Evolutionary conservation across 179 eudicot species (phyloP), one percentile per base, ranked within the genome.

Genomic region (Silene noctiflora): DNA sequence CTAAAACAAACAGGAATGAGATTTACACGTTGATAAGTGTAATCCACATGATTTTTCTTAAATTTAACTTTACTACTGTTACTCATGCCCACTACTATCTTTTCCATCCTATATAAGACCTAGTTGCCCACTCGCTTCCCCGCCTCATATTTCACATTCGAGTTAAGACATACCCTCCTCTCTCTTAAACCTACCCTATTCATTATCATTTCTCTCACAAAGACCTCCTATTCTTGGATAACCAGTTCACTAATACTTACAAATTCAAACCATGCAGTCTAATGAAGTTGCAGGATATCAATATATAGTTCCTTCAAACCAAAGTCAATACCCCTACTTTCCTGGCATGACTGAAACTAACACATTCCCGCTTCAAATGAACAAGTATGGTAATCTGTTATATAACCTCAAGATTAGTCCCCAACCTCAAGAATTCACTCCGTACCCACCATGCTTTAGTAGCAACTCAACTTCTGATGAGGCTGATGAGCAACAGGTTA

Each of bases 381-480:
- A 71, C 85, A 83, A 79, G 71, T 75, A 82, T 74, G 60, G 79
- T 71, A 79, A 87, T 81, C 88, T 87, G 33, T 77, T 87, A 63
- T 83, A 84, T 76, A 88, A 89, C 68, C 84, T 88, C 77, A 89
- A 89, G 25, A 80, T 78, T 70, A 76, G 79, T 62, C 88, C 95
- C 63, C 89, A 91, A 6, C 56, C 81, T 75, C 98, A 88, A 74
- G 92, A 88, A 44, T 81, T 84, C 81, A 80, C 85, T 77, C 83
- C 81, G 66, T 86, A 85, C 35, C 70, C 81, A 9, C 78, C 89
- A 60, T 82, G 84, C 66, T 81, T 89, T 71, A 87, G 96, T 87
- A 85, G 81, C 81, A 94, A 91, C 84, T 90, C 92, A 19, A 91
- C 97, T 44, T 86, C 96, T 48, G 99, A 95, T 73, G 99, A 95